Evolutionary conservation across 352 stramenopile genomes (phyloP), one percentile per base, ranked within the genome.

Genomic region (Globisporangium camurandrum): DNA sequence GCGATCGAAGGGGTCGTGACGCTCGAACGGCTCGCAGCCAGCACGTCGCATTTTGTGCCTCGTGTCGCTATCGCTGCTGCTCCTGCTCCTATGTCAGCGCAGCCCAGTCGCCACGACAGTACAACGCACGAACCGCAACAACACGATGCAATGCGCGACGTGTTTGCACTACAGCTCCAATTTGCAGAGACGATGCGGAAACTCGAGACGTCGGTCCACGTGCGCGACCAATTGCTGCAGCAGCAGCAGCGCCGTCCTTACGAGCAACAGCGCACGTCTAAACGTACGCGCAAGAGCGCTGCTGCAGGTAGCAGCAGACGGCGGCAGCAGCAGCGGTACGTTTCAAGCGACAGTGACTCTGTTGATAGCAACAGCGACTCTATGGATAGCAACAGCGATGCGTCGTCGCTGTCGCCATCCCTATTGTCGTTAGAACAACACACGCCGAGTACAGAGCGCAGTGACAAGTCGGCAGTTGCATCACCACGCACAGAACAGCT

Each of bases 151-250:
- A 51, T 88, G 20, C 77, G 67, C 36, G 73, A 88, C 37, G 73
- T 88, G 14, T 83, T 86, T 36, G 67, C 61, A 8, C 61, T 88
- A 36, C 73, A 88, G 48, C 45, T 84, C 12, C 73, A 83, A 39
- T 88, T 88, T 26, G 75, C 75, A 0, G 75, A 88, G 63, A 88
- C 73, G 37, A 86, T 88, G 73, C 58, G 72, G 0, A 76, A 80
- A 45, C 57, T 88, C 14, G 75, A 88, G 23, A 74, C 85, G 52
- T 84, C 71, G 0, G 71, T 88, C 19, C 75, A 85, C 45, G 48
- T 67, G 12, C 67, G 75, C 14, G 73, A 88, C 16, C 59, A 77
- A 14, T 47, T 88, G 20, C 58, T 88, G 23, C 27, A 31, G 24
- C 46, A 49, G 46, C 37, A 26, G 27, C 49, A 46, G 11, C 34